phyloP scores from a whole-genome alignment of 495 filamentous ascomycete species.

The Neurospora discreta region DNA sequence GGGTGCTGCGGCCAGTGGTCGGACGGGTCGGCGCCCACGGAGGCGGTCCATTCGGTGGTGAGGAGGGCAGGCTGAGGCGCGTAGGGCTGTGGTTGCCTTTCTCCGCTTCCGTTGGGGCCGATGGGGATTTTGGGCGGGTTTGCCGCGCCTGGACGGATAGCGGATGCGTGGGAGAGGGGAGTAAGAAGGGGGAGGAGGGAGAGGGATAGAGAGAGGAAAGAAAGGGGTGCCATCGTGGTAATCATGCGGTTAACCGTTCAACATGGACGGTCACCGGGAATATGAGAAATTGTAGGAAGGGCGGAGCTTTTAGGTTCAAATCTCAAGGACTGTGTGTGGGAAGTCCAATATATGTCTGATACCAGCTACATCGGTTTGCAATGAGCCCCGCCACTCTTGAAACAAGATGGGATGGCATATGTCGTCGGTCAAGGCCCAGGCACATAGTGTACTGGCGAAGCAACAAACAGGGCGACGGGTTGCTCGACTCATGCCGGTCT shows the following conservation, averaged over 20 bases:
- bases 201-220: not conserved
- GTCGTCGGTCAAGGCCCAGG: not conserved
- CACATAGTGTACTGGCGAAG: not conserved
- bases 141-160: not conserved
- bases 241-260: too few species aligned
- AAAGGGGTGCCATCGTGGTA: not conserved
- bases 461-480: not conserved
- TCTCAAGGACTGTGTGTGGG: not conserved
- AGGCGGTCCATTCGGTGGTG: not conserved
- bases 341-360: not conserved
- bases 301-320: not conserved
- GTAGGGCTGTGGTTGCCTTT: not conserved
- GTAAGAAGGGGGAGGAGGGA: not conserved
- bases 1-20: slow-evolving; percentile 60
- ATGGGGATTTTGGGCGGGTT: not conserved
- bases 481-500: not conserved
- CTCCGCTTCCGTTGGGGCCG: not conserved
- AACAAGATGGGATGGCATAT: not conserved
- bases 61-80: not conserved
- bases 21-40: slow-evolving; percentile 1
- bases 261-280: not conserved
- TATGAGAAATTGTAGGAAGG: not conserved
- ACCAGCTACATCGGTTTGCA: not conserved
- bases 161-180: not conserved
- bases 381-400: not conserved